These are phyloP conservation scores for Alternaria sp. DNA, from an alignment of 2,329 filamentous ascomycete species.

Conservation along the genomic window DNA sequence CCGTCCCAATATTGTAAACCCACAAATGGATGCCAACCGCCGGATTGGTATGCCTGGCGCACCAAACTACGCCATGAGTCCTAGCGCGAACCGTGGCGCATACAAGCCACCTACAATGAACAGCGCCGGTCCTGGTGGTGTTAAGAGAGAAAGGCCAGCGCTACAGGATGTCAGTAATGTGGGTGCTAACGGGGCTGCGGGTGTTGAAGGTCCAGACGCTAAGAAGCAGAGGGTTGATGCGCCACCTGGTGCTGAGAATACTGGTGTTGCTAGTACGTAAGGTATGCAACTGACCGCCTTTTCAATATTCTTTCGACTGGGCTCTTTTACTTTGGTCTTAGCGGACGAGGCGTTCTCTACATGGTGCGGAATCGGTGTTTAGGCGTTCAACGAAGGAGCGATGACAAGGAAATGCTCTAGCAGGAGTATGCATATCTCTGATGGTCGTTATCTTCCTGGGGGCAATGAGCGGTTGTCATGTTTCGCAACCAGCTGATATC, in stretches of 20 bases:
- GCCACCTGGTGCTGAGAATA: conserved; percentile 33
- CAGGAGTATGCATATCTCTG: background rate
- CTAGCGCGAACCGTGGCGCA: conserved; percentile 53
- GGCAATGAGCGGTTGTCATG: background rate
- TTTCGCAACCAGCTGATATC: background rate
- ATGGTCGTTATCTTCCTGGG: background rate
- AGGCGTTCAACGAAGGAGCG: background rate
- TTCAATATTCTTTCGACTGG: no score
- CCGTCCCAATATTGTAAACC: conserved; percentile 58
- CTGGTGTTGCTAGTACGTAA: conserved; percentile 10
- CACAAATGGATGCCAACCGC: conserved; percentile 57
- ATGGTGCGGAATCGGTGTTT: background rate
- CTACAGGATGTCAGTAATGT: conserved; percentile 59
- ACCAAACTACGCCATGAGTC: conserved; percentile 49
- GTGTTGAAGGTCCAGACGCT: conserved; percentile 44
- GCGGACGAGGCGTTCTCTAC: background rate
- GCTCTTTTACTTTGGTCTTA: background rate
- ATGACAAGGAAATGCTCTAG: background rate
- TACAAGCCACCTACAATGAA: conserved; percentile 56
- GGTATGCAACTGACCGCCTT: background rate
- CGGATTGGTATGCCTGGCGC: conserved; percentile 61
- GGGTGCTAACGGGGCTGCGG: conserved; percentile 29
- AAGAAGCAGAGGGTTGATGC: conserved; percentile 54
- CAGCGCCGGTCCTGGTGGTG: conserved; percentile 23
- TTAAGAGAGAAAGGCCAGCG: conserved; percentile 46